Percentiles rank a stretch among this genome's conserved stretches.
Evolutionary conservation across 306 rosid genomes (phyloP).

Genomic region (Dryas octopetala): DNA sequence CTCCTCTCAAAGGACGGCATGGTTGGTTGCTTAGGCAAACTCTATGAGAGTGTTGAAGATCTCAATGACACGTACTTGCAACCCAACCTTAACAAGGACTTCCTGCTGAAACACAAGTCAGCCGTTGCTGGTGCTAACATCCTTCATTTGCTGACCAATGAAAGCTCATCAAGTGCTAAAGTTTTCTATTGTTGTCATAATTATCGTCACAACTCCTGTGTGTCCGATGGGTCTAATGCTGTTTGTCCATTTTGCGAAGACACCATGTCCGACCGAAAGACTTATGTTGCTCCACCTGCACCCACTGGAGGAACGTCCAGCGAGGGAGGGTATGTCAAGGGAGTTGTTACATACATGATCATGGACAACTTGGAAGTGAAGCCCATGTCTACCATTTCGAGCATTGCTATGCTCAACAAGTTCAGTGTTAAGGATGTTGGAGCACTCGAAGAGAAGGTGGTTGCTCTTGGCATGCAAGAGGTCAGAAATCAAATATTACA

Average conservation of each 20-base stretch:
- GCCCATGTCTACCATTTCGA: constrained; percentile 25
- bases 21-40: too few relatives aligned
- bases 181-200: too few relatives aligned
- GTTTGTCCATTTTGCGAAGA: neutral
- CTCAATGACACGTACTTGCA: too few relatives aligned
- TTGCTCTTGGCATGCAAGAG: constrained; percentile 14
- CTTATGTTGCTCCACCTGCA: neutral
- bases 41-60: too few relatives aligned
- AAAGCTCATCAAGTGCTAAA: neutral
- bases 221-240: too few relatives aligned
- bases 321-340: constrained; percentile 12
- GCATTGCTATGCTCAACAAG: neutral
- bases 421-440: constrained; percentile 14
- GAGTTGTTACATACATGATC: too few relatives aligned
- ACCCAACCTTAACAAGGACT: neutral
- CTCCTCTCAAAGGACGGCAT: too few relatives aligned
- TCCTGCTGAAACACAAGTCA: neutral
- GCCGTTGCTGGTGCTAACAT: rapidly evolving
- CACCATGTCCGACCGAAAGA: neutral
- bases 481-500: constrained; percentile 1
- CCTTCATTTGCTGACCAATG: neutral
- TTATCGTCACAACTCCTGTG: too few relatives aligned
- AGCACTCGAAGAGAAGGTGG: constrained; percentile 17
- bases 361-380: constrained; percentile 33
- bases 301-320: neutral